phyloP scores from a whole-genome alignment of 164 flowering plant genomes.

The Aristolochia fimbriata region DNA sequence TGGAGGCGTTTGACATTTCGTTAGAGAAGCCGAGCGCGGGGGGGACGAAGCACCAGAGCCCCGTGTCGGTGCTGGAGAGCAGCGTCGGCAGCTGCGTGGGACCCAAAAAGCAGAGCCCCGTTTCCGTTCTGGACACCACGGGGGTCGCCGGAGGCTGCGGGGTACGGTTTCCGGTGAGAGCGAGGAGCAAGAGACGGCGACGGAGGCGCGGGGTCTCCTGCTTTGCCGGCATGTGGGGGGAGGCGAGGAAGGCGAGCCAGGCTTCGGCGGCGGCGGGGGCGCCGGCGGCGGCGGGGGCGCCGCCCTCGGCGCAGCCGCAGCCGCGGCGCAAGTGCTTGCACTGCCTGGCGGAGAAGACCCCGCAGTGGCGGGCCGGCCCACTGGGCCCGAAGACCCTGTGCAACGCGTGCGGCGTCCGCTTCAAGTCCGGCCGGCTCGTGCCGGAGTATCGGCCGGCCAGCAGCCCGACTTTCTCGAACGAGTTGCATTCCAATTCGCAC shows the following conservation, averaged over 20 bases:
- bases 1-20: slow-evolving; percentile 42
- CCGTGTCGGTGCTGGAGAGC: slow-evolving; percentile 49
- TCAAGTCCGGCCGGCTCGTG: slow-evolving; percentile 75
- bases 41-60: slow-evolving; percentile 41
- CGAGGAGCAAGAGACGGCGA: slow-evolving; percentile 36
- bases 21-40: slow-evolving; percentile 10
- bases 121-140: slow-evolving; percentile 44
- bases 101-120: slow-evolving; percentile 46
- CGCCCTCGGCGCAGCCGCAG: slow-evolving; percentile 1
- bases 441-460: slow-evolving; percentile 85
- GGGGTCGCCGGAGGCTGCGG: slow-evolving; percentile 21
- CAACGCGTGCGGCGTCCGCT: slow-evolving; percentile 91
- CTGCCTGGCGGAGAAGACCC: slow-evolving; percentile 73
- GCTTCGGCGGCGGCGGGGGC: neutral
- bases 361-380: slow-evolving; percentile 93
- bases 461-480: slow-evolving; percentile 58
- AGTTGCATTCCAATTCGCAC: slow-evolving; percentile 76
- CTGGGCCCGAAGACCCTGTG: slow-evolving; percentile 81
- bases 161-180: slow-evolving; percentile 34
- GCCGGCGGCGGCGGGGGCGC: neutral
- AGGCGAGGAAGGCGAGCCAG: slow-evolving; percentile 1
- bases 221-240: slow-evolving; percentile 16
- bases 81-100: slow-evolving; percentile 22
- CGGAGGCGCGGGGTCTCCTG: slow-evolving; percentile 15
- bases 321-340: slow-evolving; percentile 69